Evolutionary conservation across 805 yeast species (phyloP), one percentile per base, ranked within the genome.

Genomic region (Millerago galiae): DNA sequence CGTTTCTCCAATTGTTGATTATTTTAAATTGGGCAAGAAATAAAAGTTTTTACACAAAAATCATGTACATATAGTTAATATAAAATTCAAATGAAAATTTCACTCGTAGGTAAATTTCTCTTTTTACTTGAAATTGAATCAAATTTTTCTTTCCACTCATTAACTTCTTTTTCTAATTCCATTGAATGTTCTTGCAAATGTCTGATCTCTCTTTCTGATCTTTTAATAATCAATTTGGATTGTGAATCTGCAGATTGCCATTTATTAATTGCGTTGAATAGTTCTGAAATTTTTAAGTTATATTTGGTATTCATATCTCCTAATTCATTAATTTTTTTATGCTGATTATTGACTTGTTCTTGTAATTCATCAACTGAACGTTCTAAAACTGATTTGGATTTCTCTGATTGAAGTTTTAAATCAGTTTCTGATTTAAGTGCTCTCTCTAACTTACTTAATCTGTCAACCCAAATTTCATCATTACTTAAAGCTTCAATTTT

Each of bases 261-360:
- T 21, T 60, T 55, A 16, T 56, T 62, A n/a, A 75, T 54, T n/a
- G 63, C 69, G 36, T 59, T 68, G 51, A 61, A 72, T 63, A 70
- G 66, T 56, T 63, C 72, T 12, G 59, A 47, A 27, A 80, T 67
- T 44, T 75, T 74, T 35, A 70, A 67, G 47, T 77, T 81, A 46
- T 73, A 71, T 41, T 71, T 71, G 46, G 72, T 66, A 53, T 77
- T 78, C 49, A 82, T 89, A 39, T 74, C 79, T 46, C 75, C 75
- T 44, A 79, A 78, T 41, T 71, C 63, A 40, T 70, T 68, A 30
- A 76, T 67, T 18, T 77, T 70, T 35, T 66, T 67, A 4, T 66
- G 54, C 49, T 81, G 82, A 47, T 68, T 74, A 25, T 71, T 76
- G 41, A 71, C 68, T 36, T 75, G 70, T 30, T 68, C 67, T 43